Evolutionary conservation across 768 basidiomycete species (phyloP), one percentile per base, ranked within the genome.

Genomic region (Hypholoma sublateritium): DNA sequence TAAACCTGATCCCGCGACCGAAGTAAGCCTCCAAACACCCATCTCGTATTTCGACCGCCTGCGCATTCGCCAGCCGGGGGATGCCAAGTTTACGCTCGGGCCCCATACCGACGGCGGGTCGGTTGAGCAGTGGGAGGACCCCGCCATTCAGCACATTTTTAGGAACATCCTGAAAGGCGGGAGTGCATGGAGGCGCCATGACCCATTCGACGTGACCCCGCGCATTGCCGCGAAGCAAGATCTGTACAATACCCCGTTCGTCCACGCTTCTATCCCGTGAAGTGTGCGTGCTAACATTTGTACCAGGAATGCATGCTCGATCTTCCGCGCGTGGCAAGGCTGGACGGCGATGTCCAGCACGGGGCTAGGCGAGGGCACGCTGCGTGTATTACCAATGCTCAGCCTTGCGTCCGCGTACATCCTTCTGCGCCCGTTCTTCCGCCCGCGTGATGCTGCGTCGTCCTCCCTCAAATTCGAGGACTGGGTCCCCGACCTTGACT

Each of bases 31-130:
- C 25, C 62, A 70, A 11, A 83, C 77, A 2, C 88, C 89, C 0
- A 70, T 92, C n/a, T 83, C 85, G 1, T 93, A 93, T 69, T 88
- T 84, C 57, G 91, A 93, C 70, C 79, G 91, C 5, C 72, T 92
- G 11, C 79, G 89, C 2, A 88, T 91, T 46, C 80, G 91, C 5
- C 78, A 77, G 25, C 88, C 89, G 0, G 91, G 90, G 0, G 89
- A 90, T 58, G 70, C 76, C 12, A 77, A 78, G 47, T 91, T 91
- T 65, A 78, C 83, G 0, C 72, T 91, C 2, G 88, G 85, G 0
- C 85, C 88, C 11, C 85, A 88, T 53, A 68, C 77, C 14, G 82
- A 84, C 49, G 77, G 77, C 0, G 83, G 83, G 9, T 75, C 78
- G 7, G 71, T 80, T 57, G 74, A 88, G 72, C 69, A 86, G 2